Evolutionary conservation across 805 yeast species (phyloP).

Genomic region (Pichia phayaonensis): DNA sequence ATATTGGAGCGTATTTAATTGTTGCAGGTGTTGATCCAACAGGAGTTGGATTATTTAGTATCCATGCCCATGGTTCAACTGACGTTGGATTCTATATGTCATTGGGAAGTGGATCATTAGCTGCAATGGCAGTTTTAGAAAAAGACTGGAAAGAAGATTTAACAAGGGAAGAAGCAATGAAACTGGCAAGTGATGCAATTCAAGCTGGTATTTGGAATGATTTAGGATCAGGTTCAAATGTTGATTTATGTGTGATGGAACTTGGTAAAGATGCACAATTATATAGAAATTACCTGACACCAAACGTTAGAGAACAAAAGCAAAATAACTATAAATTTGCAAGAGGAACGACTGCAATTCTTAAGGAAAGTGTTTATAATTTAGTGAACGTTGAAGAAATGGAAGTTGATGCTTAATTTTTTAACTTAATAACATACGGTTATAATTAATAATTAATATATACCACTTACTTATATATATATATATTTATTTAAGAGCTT

Average conservation of each 20-base stretch:
- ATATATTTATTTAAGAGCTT: slow-evolving; percentile 19
- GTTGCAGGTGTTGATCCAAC: slow-evolving; percentile 98
- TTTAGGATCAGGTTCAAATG: slow-evolving; percentile 97
- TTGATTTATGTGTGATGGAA: slow-evolving; percentile 96
- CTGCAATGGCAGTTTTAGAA: slow-evolving; percentile 97
- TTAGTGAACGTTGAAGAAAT: slow-evolving; percentile 65
- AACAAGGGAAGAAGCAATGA: slow-evolving; percentile 84
- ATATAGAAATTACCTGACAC: slow-evolving; percentile 81
- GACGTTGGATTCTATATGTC: slow-evolving; percentile 92
- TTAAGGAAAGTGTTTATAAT: slow-evolving; percentile 58
- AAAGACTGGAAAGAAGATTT: slow-evolving; percentile 75
- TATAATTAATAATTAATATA: too few relatives aligned
- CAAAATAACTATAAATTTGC: slow-evolving; percentile 76
- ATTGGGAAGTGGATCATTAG: slow-evolving; percentile 93
- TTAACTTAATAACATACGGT: too few relatives aligned
- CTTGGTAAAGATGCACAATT: slow-evolving; percentile 80
- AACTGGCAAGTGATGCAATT: slow-evolving; percentile 84
- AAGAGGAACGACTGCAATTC: slow-evolving; percentile 89
- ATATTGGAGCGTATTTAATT: slow-evolving; percentile 92
- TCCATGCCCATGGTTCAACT: slow-evolving; percentile 97
- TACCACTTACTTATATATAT: too few relatives aligned
- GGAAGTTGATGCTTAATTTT: slow-evolving; percentile 33
- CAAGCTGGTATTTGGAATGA: slow-evolving; percentile 99
- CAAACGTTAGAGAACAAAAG: slow-evolving; percentile 80
- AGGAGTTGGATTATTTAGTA: slow-evolving; percentile 86